These are phyloP conservation scores for Scenedesmus sp. DNA, from an alignment of 163 green algal genomes.

Conservation along the genomic window DNA sequence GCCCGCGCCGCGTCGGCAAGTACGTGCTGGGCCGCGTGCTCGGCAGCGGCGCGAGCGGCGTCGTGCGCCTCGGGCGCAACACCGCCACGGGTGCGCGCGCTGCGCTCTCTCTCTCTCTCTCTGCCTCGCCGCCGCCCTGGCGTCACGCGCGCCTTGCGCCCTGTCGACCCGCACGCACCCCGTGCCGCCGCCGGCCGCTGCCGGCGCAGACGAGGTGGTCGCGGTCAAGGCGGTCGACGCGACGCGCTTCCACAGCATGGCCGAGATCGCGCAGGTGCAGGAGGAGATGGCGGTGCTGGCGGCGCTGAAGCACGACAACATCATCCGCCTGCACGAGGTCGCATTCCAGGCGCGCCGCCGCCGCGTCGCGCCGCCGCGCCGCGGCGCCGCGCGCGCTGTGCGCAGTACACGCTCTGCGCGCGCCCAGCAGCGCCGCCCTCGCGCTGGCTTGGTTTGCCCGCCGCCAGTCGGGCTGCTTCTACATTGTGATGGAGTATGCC, in stretches of 20 bases:
- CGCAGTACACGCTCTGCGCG: no score
- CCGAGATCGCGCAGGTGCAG: conserved; percentile 74
- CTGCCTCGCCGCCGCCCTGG: no score
- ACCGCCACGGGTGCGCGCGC: conserved; percentile 46
- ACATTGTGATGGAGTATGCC: conserved; percentile 81
- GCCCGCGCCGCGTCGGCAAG: conserved; percentile 58
- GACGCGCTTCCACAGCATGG: conserved; percentile 68
- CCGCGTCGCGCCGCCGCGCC: no score
- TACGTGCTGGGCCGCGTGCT: conserved; percentile 71
- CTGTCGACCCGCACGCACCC: no score
- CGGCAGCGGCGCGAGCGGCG: conserved; percentile 64
- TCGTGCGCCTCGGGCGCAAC: conserved; percentile 63
- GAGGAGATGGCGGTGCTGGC: conserved; percentile 76
- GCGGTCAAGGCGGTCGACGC: conserved; percentile 77
- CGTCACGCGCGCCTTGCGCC: no score
- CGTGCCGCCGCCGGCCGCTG: background rate
- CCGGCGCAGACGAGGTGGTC: conserved; percentile 64
- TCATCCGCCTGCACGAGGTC: conserved; percentile 43
- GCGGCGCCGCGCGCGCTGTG: conserved; percentile 64
- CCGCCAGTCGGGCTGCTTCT: no score
- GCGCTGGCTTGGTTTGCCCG: no score
- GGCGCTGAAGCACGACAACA: conserved; percentile 63
- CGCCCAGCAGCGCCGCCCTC: no score
- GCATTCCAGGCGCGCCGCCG: conserved; percentile 59
- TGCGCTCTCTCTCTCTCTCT: background rate